Conservation (phyloP, 371 early-diverging fungal species). For the Syncephalastrum racemosum region DNA sequence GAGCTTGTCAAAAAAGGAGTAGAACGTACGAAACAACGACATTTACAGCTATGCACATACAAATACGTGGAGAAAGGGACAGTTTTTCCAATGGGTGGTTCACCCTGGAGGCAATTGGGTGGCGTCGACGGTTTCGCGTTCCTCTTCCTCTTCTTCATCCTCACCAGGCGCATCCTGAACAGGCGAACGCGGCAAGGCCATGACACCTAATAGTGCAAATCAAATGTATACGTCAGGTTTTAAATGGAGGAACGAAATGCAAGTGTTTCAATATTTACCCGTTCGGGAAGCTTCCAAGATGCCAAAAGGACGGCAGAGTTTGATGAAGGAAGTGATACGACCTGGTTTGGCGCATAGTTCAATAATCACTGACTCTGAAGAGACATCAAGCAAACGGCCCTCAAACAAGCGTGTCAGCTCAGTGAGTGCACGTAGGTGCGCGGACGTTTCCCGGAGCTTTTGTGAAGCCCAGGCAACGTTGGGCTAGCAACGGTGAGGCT, state of each 20-base stretch:
- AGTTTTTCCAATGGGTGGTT: constrained; percentile 13
- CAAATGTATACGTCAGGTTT: not conserved
- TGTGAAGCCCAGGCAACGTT: constrained; percentile 36
- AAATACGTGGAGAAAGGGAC: not conserved
- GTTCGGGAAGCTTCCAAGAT: constrained; percentile 92
- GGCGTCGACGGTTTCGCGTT: constrained; percentile 74
- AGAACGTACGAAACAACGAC: not conserved
- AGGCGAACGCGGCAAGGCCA: constrained; percentile 93
- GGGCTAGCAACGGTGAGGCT: not conserved
- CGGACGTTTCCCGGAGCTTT: constrained; percentile 64
- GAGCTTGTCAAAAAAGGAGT: not conserved
- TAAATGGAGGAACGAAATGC: not conserved
- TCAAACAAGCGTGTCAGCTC: constrained; percentile 85
- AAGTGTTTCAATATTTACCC: constrained; percentile 47
- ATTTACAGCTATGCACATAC: not conserved
- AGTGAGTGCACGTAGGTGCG: constrained; percentile 78
- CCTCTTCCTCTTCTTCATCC: constrained; percentile 53
- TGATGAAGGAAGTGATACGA: constrained; percentile 89
- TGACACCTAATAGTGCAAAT: constrained; percentile 59
- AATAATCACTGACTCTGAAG: constrained; percentile 75
- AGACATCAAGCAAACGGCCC: constrained; percentile 90
- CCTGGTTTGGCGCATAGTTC: constrained; percentile 87
- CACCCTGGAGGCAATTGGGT: constrained; percentile 93
- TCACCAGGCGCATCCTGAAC: constrained; percentile 68
- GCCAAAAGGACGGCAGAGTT: constrained; percentile 91